These are phyloP conservation scores for Phytophthora aleatoria DNA, from an alignment of 352 stramenopile species.

Conservation along the genomic window DNA sequence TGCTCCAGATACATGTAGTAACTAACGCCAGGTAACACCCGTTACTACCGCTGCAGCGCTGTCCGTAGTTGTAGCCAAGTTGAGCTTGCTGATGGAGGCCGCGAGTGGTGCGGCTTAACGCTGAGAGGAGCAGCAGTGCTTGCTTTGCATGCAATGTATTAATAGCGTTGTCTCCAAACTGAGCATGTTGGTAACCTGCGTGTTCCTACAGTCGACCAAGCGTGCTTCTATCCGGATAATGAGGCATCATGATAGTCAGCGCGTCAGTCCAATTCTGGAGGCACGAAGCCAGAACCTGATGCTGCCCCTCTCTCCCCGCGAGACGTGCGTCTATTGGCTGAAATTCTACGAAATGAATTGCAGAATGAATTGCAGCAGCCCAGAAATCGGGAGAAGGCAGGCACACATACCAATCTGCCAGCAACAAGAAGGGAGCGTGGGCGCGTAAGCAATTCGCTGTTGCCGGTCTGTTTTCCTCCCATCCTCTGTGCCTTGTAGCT, in stretches of 20 bases:
- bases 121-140: too few relatives aligned
- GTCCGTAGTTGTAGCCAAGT: too few relatives aligned
- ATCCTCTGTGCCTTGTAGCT: constrained; percentile 11
- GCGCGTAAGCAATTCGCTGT: not conserved
- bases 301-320: not conserved
- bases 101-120: too few relatives aligned
- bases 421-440: constrained; percentile 32
- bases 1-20: too few relatives aligned
- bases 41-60: too few relatives aligned
- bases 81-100: too few relatives aligned
- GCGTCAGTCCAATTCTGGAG: constrained; percentile 9
- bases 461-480: constrained; percentile 1
- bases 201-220: not conserved
- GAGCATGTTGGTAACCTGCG: not conserved
- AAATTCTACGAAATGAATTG: constrained; percentile 22
- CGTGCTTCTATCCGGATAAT: too few relatives aligned
- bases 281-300: constrained; percentile 3
- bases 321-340: constrained; percentile 14
- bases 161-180: not conserved
- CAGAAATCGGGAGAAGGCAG: constrained; percentile 10
- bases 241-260: not conserved
- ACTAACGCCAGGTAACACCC: too few relatives aligned
- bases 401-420: constrained; percentile 36
- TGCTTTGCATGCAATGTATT: too few relatives aligned
- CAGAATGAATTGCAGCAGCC: constrained; percentile 24